Evolutionary conservation across 352 stramenopile species (phyloP), one percentile per base, ranked within the genome.

Genomic region (Thalassiosira exigua): DNA sequence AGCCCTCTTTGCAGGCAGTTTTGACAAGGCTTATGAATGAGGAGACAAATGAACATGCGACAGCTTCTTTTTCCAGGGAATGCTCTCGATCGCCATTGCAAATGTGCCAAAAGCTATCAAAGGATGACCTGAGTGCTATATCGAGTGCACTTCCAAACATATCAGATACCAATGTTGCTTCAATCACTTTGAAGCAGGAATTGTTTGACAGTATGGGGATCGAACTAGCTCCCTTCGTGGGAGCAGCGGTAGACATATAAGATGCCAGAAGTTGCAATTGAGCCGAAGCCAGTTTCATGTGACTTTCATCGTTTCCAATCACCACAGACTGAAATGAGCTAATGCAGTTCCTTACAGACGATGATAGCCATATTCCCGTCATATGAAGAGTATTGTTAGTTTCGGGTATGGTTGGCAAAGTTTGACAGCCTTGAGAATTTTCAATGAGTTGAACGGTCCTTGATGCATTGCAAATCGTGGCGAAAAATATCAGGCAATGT

Each of bases 191-290:
- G 24, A 42, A 50, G 36, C 67, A 82, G 48, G 53, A 60, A 24
- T 86, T 61, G 48, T 61, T 52, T 22, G 71, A 69, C 39, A 82
- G n/a, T 30, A 77, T 69, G 0, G 79, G 79, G 36, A 82, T 39
- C 42, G 56, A 73, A 36, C 26, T 57, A 51, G 60, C 51, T 74
- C 42, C 36, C 69, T 73, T 76, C 59, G 72, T 75, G 2, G 77
- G 60, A 26, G 46, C 36, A 39, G 71, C 36, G 48, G 76, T 61
- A 29, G 60, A 69, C 32, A 77, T 57, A 72, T 79, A 88, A 7
- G 81, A 83, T 67, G 67, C 17, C 44, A 88, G 32, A 11, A 88
- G 75, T 30, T 66, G 46, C 39, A 86, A 30, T 81, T 83, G 48
- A 9, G 72, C 26, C 27, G 77, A 48, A 33, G 65, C 29, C 32